A percentile compares a stretch with the other conserved stretches of the same genome.
Evolutionary conservation across 2,329 filamentous ascomycete genomes (phyloP).

Genomic region (Dothiorella sarmentorum): DNA sequence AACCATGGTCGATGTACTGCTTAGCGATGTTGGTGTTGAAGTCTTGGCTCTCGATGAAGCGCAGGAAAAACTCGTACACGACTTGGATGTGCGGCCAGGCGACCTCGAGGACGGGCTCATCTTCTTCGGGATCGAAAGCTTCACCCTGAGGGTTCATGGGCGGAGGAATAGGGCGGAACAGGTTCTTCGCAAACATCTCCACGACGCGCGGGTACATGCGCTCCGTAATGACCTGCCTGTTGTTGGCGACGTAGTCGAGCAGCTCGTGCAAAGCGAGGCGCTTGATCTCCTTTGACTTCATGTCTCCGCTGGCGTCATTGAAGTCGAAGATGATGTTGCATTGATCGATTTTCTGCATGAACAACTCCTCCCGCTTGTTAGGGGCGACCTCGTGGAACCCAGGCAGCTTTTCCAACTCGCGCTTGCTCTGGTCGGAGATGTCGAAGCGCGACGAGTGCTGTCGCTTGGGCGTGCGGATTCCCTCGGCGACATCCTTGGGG

Average conservation of each 20-base stretch:
- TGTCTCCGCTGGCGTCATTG: constrained; percentile 95
- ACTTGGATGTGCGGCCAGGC: constrained; percentile 99
- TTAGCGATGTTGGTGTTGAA: constrained; percentile 99
- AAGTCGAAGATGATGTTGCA: constrained; percentile 99
- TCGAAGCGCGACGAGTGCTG: constrained; percentile 98
- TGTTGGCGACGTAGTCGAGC: constrained; percentile 97
- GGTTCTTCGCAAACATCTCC: constrained; percentile 98
- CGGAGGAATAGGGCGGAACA: constrained; percentile 94
- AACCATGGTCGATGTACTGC: constrained; percentile 96
- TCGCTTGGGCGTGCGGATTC: constrained; percentile 88
- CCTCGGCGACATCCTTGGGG: constrained; percentile 94
- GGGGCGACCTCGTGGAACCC: constrained; percentile 97
- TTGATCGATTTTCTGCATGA: constrained; percentile 99
- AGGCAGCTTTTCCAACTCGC: constrained; percentile 93
- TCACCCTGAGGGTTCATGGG: constrained; percentile 97
- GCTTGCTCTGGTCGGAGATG: constrained; percentile 82
- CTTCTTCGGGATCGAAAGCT: constrained; percentile 97
- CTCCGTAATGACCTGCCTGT: constrained; percentile 96
- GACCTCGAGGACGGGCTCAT: constrained; percentile 95
- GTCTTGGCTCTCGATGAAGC: constrained; percentile 98
- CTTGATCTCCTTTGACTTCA: constrained; percentile 99
- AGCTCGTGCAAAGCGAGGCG: constrained; percentile 91
- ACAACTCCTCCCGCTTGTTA: constrained; percentile 89
- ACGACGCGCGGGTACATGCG: constrained; percentile 98
- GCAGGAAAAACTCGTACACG: constrained; percentile 97